Evolutionary conservation across 2,329 filamentous ascomycete species (phyloP).

Genomic region (Arthrobotrys musiformis): DNA sequence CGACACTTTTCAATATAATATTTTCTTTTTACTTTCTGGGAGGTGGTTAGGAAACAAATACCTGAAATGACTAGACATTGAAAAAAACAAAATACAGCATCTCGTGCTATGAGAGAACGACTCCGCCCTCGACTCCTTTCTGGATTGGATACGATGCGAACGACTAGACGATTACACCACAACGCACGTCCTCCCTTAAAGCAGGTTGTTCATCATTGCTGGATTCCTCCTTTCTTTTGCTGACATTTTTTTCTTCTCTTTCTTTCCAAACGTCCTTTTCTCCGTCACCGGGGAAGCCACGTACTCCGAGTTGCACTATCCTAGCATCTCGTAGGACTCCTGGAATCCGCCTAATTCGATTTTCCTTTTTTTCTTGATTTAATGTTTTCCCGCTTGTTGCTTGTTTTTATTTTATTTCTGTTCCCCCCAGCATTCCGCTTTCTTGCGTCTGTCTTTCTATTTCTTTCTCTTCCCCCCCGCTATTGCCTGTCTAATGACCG

Average conservation of each 20-base stretch:
- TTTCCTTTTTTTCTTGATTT: constrained; percentile 47
- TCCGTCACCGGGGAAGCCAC: constrained; percentile 19
- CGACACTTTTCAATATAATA: constrained; percentile 37
- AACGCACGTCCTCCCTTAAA: constrained; percentile 43
- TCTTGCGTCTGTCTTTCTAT: constrained; percentile 29
- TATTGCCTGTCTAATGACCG: constrained; percentile 57
- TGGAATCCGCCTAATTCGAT: constrained; percentile 27
- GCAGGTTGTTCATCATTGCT: constrained; percentile 55
- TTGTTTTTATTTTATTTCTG: constrained; percentile 45
- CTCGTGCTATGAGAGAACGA: constrained; percentile 50
- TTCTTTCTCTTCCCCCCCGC: constrained; percentile 41
- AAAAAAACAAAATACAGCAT: constrained; percentile 39
- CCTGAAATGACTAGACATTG: constrained; percentile 44
- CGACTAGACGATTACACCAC: constrained; percentile 40
- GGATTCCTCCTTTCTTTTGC: constrained; percentile 42
- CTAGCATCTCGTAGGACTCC: constrained; percentile 34
- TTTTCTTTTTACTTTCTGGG: constrained; percentile 37
- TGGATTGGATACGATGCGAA: constrained; percentile 55
- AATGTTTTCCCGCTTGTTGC: constrained; percentile 43
- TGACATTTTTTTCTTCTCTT: constrained; percentile 47
- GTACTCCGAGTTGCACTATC: constrained; percentile 25
- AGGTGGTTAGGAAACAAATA: constrained; percentile 53
- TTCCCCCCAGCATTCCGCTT: constrained; percentile 37
- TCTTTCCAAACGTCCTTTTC: constrained; percentile 35
- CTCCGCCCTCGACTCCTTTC: constrained; percentile 41